phyloP scores from a whole-genome alignment of 2,329 filamentous ascomycete genomes.

The Akanthomyces uredinophilus region DNA sequence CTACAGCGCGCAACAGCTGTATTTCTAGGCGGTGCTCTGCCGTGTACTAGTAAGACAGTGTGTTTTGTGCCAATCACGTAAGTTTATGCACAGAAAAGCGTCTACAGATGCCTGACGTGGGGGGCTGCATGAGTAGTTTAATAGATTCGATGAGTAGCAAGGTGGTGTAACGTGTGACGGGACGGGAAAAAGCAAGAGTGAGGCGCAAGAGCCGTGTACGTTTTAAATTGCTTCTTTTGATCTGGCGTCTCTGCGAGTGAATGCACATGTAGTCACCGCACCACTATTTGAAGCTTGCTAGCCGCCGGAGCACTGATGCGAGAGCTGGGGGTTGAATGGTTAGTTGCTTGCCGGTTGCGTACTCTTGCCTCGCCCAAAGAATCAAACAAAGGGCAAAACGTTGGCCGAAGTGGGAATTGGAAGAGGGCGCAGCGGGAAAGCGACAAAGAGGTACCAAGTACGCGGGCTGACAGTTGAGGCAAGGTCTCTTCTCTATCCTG shows the following conservation, averaged over 20 bases:
- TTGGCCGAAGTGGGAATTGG: neutral
- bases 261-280: too few species aligned
- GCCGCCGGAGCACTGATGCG: too few species aligned
- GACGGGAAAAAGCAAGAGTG: neutral
- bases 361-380: too few species aligned
- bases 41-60: neutral
- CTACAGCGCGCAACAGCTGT: neutral
- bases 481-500: neutral
- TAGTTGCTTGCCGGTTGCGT: too few species aligned
- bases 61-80: neutral
- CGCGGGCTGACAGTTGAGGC: slow-evolving; percentile 6
- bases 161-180: neutral
- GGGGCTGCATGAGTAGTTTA: neutral
- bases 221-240: neutral
- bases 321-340: too few species aligned
- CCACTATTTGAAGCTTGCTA: too few species aligned
- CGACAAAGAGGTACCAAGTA: neutral
- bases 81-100: neutral
- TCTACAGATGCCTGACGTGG: too few species aligned
- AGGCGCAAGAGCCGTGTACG: neutral
- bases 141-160: neutral
- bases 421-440: neutral
- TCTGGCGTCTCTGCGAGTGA: neutral
- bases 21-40: too few species aligned
- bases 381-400: too few species aligned